Percentiles rank a stretch among this genome's conserved stretches.
These are phyloP conservation scores for Cladophialophora chaetospira DNA, from an alignment of 2,329 filamentous ascomycete genomes.

Conservation along the genomic window DNA sequence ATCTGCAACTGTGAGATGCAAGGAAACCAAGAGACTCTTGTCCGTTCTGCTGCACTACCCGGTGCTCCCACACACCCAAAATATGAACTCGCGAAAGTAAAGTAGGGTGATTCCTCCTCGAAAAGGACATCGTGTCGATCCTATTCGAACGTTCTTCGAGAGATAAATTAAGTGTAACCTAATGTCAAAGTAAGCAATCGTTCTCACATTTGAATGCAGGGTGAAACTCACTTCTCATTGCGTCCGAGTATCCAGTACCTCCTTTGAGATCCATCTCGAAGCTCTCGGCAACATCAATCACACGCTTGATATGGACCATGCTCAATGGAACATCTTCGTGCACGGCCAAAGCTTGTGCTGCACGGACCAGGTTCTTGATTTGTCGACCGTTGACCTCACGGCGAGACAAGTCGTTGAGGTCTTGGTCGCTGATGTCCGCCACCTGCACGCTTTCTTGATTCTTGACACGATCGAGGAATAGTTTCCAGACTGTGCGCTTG, in stretches of 20 bases:
- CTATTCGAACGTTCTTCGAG: not conserved
- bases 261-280: slow-evolving; percentile 85
- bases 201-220: not conserved
- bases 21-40: too few species aligned
- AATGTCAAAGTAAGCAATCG: slow-evolving; percentile 13
- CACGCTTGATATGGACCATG: slow-evolving; percentile 78
- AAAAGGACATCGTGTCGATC: not conserved
- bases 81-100: not conserved
- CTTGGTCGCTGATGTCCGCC: slow-evolving; percentile 47
- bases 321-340: slow-evolving; percentile 70
- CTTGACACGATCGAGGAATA: slow-evolving; percentile 75
- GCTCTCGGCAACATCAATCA: slow-evolving; percentile 79
- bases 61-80: not conserved
- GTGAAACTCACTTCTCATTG: slow-evolving; percentile 71
- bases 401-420: slow-evolving; percentile 59
- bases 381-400: slow-evolving; percentile 70
- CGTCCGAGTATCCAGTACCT: slow-evolving; percentile 76
- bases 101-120: not conserved
- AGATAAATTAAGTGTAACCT: slow-evolving; percentile 24
- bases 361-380: slow-evolving; percentile 87
- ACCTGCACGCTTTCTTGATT: slow-evolving; percentile 62
- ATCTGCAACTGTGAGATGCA: too few species aligned
- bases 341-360: slow-evolving; percentile 78
- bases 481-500: slow-evolving; percentile 77
- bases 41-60: too few species aligned